Evolutionary conservation across 495 filamentous ascomycete species (phyloP), one percentile per base, ranked within the genome.

Genomic region (Thermothielavioides terrestris): DNA sequence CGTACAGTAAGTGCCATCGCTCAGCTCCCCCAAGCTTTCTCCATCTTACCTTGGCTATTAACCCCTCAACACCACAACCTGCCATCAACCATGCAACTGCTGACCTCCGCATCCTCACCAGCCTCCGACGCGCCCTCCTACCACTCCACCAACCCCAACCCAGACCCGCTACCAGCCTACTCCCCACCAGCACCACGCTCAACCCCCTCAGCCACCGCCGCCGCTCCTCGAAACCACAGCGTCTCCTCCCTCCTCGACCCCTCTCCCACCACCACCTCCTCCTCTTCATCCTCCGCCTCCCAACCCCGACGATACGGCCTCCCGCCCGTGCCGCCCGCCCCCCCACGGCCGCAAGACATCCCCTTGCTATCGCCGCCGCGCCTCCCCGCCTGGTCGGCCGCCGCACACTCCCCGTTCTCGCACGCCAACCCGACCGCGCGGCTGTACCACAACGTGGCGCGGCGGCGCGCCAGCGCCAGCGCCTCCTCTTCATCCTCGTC

Each of bases 121-220:
- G 71, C 70, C 30, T 74, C 70, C 38, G 73, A 76, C 28, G 71
- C 65, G 4, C 71, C 71, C 2, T 73, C 70, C 2, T 75, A 76
- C 50, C 71, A 72, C 50, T 71, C 71, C 4, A 68, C 62, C 26
- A 55, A 62, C 11, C 62, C 54, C 7, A 66, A 64, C 53, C 37
- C 58, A 0, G 71, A 74, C 40, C 59, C 62, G 2, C 67, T 69
- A 3, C 63, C 59, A 4, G 57, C 41, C 31, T 45, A 42, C 28
- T 34, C 47, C 18, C 50, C 36, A 26, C 40, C 40, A 37, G 4
- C 36, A 28, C 26, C 18, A 15, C 3, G 20, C 28, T 1, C 23
- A 4, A 6, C 46, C 15, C 20, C 40, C 6, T 10, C 37, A 10
- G 20, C 42, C 37, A 21, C 41, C 21, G 15, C 35, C 6, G 9